These are phyloP conservation scores for Trichocomaceae sp. DNA, from an alignment of 2,329 filamentous ascomycete genomes.

Conservation along the genomic window DNA sequence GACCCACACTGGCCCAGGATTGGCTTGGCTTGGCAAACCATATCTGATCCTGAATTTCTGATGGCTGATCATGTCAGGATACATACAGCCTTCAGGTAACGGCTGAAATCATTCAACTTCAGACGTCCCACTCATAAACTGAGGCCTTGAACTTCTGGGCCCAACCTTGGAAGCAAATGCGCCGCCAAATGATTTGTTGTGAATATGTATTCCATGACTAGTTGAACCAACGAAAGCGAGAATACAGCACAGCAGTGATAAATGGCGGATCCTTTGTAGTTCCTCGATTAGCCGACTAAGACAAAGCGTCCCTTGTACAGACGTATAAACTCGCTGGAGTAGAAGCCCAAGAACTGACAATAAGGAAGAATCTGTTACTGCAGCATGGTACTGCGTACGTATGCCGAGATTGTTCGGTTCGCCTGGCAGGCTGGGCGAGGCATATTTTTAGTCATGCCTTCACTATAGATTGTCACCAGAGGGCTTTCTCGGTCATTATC, in stretches of 20 bases:
- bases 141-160: constrained; percentile 31
- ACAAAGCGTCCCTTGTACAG: constrained; percentile 29
- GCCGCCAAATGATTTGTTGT: constrained; percentile 25
- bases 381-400: no score
- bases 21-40: no score
- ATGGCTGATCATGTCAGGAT: no score
- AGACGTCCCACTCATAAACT: constrained; percentile 31
- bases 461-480: no score
- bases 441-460: no score
- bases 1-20: not conserved
- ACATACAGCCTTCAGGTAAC: no score
- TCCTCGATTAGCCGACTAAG: constrained; percentile 32
- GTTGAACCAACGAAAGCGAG: constrained; percentile 38
- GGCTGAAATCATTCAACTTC: no score
- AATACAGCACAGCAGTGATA: constrained; percentile 30
- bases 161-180: constrained; percentile 27
- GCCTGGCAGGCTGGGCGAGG: no score
- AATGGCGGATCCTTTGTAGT: constrained; percentile 28
- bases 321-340: constrained; percentile 27
- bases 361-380: no score
- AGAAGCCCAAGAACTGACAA: constrained; percentile 21
- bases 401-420: no score
- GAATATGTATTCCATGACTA: constrained; percentile 27
- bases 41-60: no score
- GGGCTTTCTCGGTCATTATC: no score